Percentiles rank a stretch among this genome's conserved stretches.
Evolutionary conservation across 352 stramenopile genomes (phyloP).

Genomic region (Phytopythium montanum): DNA sequence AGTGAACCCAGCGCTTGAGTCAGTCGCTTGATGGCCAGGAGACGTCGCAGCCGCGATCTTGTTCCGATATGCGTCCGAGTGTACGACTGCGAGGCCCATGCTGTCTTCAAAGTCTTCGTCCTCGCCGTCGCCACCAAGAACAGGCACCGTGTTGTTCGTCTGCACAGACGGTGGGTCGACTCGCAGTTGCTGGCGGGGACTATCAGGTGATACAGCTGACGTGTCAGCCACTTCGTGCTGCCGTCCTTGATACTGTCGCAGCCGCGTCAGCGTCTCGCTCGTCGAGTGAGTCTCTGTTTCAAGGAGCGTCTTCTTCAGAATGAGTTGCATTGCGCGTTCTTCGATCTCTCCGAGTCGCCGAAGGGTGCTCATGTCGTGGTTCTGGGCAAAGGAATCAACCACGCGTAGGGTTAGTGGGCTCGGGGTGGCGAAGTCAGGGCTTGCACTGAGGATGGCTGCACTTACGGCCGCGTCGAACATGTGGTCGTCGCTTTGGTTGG

Average conservation of each 20-base stretch:
- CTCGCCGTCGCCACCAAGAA: slow-evolving; percentile 17
- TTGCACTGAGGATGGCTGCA: too few relatives aligned
- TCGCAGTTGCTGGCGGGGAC: not conserved
- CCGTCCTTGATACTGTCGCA: slow-evolving; percentile 46
- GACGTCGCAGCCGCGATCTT: not conserved
- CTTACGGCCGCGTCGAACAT: slow-evolving; percentile 37
- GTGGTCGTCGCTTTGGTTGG: slow-evolving; percentile 32
- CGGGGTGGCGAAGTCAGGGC: not conserved
- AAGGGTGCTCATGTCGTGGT: slow-evolving; percentile 35
- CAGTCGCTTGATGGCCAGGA: not conserved
- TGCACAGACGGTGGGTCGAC: slow-evolving; percentile 26
- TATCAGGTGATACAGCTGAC: not conserved
- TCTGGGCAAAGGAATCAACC: slow-evolving; percentile 9
- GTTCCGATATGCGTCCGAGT: slow-evolving; percentile 24
- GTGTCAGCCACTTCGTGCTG: not conserved
- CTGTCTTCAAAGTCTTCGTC: slow-evolving; percentile 14
- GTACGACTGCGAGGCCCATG: slow-evolving; percentile 10
- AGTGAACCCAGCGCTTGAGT: not conserved
- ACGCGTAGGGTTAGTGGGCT: not conserved
- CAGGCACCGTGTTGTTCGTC: slow-evolving; percentile 12
- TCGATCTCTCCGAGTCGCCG: slow-evolving; percentile 53
- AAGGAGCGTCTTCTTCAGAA: slow-evolving; percentile 51
- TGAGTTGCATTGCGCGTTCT: slow-evolving; percentile 61
- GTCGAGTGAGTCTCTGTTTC: slow-evolving; percentile 26
- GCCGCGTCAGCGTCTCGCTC: slow-evolving; percentile 44